A percentile compares a stretch with the other conserved stretches of the same genome.
These are phyloP conservation scores for Aspergillus sojae DNA, from an alignment of 2,329 filamentous ascomycete species.

Conservation along the genomic window DNA sequence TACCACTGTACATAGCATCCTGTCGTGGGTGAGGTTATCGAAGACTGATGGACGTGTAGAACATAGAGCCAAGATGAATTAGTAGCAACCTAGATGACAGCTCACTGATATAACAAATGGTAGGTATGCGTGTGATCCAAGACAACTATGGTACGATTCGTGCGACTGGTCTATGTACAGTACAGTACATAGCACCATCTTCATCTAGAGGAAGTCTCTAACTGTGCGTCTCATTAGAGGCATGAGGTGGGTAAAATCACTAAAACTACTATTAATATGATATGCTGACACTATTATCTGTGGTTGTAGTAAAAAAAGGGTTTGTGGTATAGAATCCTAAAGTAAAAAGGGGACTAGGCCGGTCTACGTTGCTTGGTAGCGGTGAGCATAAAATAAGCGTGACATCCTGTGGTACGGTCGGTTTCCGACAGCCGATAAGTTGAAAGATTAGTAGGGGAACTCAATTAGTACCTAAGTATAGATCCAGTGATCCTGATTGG, in stretches of 20 bases:
- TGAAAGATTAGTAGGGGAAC: not conserved
- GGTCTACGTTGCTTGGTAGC: too few relatives aligned
- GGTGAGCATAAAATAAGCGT: too few relatives aligned
- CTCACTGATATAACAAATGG: not conserved
- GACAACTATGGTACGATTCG: not conserved
- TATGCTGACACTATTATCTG: too few relatives aligned
- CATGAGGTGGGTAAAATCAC: too few relatives aligned
- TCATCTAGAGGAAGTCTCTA: not conserved
- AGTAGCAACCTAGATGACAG: not conserved
- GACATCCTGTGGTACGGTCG: not conserved
- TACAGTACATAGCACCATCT: not conserved
- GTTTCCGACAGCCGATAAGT: not conserved
- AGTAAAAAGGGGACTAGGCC: too few relatives aligned
- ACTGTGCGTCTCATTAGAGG: too few relatives aligned
- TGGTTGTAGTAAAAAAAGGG: too few relatives aligned
- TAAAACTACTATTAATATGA: too few relatives aligned
- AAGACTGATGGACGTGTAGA: not conserved
- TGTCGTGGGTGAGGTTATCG: not conserved
- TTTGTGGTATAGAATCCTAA: too few relatives aligned
- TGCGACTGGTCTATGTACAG: not conserved
- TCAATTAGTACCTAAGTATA: not conserved
- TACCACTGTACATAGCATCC: not conserved
- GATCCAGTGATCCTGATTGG: not conserved
- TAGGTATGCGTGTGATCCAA: not conserved
- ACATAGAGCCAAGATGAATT: not conserved